Base-by-base conservation (phyloP, 2,329 filamentous ascomycete species). In the Helotiales sp. region DNA sequence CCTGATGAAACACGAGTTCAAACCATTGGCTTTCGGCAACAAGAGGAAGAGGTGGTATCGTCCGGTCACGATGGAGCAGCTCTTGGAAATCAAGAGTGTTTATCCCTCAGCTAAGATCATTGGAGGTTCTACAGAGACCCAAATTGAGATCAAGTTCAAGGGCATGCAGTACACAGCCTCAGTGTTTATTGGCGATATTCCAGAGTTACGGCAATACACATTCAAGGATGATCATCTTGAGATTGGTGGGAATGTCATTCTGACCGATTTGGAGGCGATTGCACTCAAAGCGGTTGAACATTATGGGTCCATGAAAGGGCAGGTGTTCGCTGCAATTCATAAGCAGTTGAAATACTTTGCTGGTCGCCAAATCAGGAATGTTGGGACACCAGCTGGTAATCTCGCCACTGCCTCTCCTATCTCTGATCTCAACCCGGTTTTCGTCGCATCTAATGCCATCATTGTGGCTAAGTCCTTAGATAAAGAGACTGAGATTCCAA, bases 61-160 rank as follows among this genome's bases (percentile, higher is more conserved):
- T 17, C 96, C 96, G 0, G 91, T 93, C 34, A 97, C 92, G 0
- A 77, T 98, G 17, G 85, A 93, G 45, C 94, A 99, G 77, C 83
- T 99, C 17, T 85, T 98, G 17, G 91, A 97, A 77, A 97, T 99
- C 81, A 98, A 98, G 82, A 89, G 85, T 74, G 89, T 87, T 0
- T 90, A 93, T 72, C 95, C 95, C 0, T 88, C 90, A 28, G 93
- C 95, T 4, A 99, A 98, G 79, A 89, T 99, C 69, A 97, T 99
- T 69, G 95, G 93, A 59, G 96, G 96, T 69, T 97, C 93, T 77
- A 97, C 94, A 1, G 96, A 99, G 79, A 98, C 95, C 0, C 96
- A 98, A 79, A 98, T 99, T 68, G 96, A 99, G 80, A 92, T 96
- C 81, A 97, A 97, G 80, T 98, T 99, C 86, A 98, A 98, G 82